These are phyloP conservation scores for Mycena chlorophos DNA, from an alignment of 768 basidiomycete genomes.

Conservation along the genomic window DNA sequence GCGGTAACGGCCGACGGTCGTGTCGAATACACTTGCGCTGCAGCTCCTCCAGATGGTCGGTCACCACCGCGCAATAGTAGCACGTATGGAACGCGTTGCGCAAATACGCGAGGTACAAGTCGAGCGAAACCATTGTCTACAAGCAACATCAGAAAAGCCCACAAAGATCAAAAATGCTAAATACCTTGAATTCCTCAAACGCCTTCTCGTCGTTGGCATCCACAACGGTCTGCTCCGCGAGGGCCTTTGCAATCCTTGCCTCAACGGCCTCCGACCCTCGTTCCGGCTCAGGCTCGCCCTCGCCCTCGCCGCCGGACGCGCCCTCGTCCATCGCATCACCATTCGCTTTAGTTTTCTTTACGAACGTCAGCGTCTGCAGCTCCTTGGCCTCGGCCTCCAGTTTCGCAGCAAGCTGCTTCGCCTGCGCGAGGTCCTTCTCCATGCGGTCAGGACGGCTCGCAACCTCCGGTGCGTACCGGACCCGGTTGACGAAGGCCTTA, in stretches of 20 bases:
- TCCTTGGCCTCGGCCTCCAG: slow-evolving; percentile 70
- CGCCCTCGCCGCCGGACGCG: slow-evolving; percentile 38
- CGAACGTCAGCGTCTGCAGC: slow-evolving; percentile 46
- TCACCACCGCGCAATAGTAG: slow-evolving; percentile 95
- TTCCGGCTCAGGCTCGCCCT: slow-evolving; percentile 61
- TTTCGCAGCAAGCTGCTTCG: slow-evolving; percentile 66
- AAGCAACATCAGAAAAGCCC: slow-evolving; percentile 10
- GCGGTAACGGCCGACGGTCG: slow-evolving; percentile 73
- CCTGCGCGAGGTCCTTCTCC: slow-evolving; percentile 77
- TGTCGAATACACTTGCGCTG: slow-evolving; percentile 94
- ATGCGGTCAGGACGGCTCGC: slow-evolving; percentile 80
- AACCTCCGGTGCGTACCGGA: slow-evolving; percentile 80
- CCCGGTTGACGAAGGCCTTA: slow-evolving; percentile 73
- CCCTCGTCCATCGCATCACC: slow-evolving; percentile 15
- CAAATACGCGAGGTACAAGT: slow-evolving; percentile 91
- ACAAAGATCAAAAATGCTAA: slow-evolving; percentile 24
- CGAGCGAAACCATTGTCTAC: slow-evolving; percentile 80
- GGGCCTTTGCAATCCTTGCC: slow-evolving; percentile 73
- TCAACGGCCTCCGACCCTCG: slow-evolving; percentile 80
- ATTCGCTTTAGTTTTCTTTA: slow-evolving; percentile 29
- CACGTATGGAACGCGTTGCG: slow-evolving; percentile 92
- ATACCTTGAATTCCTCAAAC: slow-evolving; percentile 71
- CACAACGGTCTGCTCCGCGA: slow-evolving; percentile 63
- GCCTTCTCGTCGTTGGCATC: slow-evolving; percentile 64
- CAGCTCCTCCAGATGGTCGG: slow-evolving; percentile 92